Base-by-base conservation (phyloP, 202 grass and related monocot genomes). In the Setaria viridis region DNA sequence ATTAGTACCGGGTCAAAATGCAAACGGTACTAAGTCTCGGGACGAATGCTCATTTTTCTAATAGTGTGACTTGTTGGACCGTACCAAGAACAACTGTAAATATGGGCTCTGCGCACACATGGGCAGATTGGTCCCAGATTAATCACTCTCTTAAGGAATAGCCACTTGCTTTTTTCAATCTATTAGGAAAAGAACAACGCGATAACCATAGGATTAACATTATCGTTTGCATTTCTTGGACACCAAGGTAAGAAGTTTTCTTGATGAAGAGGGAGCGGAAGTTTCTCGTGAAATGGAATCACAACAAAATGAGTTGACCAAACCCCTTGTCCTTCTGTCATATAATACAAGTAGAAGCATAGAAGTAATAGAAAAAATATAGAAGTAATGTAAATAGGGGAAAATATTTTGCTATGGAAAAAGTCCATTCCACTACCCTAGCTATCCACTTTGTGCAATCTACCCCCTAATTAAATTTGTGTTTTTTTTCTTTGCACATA, bases 191-290 rank as follows among this genome's bases (percentile, higher is more conserved):
- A n/a, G 29, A 58, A 35, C 4, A 75, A n/a, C 21, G 5, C 57
- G 35, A 29, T 62, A 62, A 20, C 0, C 42, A 20, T 1, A 76
- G 6, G 82, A 57, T 57, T 51, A 57, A 21, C 41, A 25, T 59
- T 47, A 37, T 9, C 3, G 3, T 32, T 32, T 9, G 17, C 51
- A 70, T 85, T 85, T 53, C 83, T 78, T 85, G 64, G 83, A 35
- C 50, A 3, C 35, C 25, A 85, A 56, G 82, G 46, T 15, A 57
- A 76, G 62, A 85, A 70, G 51, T 47, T 77, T 77, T 77, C 51
- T 39, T 62, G 15, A 37, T 46, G 72, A 84, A 84, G 19, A 20
- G 6, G 29, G 51, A 6, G 16, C 16, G 29, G 39, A 85, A 85
- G 72, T 49, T 69, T 76, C 82, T 56, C 66, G 30, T 32, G 62